Conservation (phyloP, 768 basidiomycete species). For the Baorangia bicolor region DNA sequence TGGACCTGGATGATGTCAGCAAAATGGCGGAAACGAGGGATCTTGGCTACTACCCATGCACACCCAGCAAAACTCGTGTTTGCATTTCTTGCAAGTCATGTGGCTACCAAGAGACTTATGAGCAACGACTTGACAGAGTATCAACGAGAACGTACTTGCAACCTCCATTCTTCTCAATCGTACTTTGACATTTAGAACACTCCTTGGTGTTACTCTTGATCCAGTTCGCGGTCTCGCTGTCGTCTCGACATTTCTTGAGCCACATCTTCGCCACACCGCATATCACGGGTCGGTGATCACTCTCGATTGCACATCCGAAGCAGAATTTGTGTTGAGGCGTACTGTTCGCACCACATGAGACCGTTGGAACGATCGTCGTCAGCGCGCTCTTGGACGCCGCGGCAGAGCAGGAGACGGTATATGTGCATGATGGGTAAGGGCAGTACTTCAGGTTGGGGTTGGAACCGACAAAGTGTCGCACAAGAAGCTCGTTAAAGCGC, state of each 20-base stretch:
- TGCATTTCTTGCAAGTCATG: slow-evolving; percentile 99
- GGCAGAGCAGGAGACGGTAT: slow-evolving; percentile 88
- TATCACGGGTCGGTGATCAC: slow-evolving; percentile 89
- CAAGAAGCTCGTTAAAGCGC: slow-evolving; percentile 85
- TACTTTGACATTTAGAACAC: slow-evolving; percentile 92
- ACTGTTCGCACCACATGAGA: slow-evolving; percentile 72
- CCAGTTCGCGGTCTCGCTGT: slow-evolving; percentile 99
- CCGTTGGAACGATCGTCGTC: slow-evolving; percentile 81
- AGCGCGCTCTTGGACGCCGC: slow-evolving; percentile 75
- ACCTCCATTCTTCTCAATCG: slow-evolving; percentile 99
- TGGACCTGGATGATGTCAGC: slow-evolving; percentile 56
- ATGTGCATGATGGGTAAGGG: slow-evolving; percentile 91
- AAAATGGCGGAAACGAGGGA: slow-evolving; percentile 11
- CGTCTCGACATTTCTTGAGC: slow-evolving; percentile 96
- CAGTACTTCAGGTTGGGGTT: slow-evolving; percentile 87
- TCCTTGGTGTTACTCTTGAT: slow-evolving; percentile 99
- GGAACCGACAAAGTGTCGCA: slow-evolving; percentile 87
- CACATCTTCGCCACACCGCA: slow-evolving; percentile 89
- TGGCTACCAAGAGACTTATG: slow-evolving; percentile 56
- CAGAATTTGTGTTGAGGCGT: slow-evolving; percentile 76
- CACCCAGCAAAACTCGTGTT: slow-evolving; percentile 98
- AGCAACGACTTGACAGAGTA: slow-evolving; percentile 40
- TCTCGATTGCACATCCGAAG: slow-evolving; percentile 89
- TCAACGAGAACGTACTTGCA: slow-evolving; percentile 83
- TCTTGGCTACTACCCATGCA: slow-evolving; percentile 76